A percentile compares a stretch with the other conserved stretches of the same genome.
Conservation (phyloP, 352 stramenopile species). For the Phytophthora tubulina region DNA sequence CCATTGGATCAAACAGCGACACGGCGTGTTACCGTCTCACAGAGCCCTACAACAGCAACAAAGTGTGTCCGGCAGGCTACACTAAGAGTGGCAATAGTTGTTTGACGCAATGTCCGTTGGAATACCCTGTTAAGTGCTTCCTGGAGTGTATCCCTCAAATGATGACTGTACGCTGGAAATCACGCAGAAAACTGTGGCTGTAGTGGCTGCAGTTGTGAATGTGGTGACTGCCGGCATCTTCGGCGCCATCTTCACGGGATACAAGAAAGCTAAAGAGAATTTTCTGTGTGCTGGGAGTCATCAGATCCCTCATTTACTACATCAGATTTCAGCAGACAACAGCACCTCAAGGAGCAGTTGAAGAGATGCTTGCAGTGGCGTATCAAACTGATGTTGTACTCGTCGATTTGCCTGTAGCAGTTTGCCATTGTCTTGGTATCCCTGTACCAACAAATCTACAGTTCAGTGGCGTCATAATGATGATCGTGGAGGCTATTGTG, state of each 20-base stretch:
- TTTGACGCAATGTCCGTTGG: conserved; percentile 51
- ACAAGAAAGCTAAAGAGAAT: conserved; percentile 19
- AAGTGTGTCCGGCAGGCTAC: conserved; percentile 28
- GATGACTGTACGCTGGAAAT: conserved; percentile 55
- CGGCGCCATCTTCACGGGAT: conserved; percentile 17
- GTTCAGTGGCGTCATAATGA: conserved; percentile 15
- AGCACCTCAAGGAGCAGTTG: conserved; percentile 23
- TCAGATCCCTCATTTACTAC: conserved; percentile 40
- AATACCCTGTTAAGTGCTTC: conserved; percentile 66
- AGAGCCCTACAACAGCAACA: conserved; percentile 11
- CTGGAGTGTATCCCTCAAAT: conserved; percentile 73
- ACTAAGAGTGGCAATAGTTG: conserved; percentile 8
- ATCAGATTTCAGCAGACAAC: conserved; percentile 32
- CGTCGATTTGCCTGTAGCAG: conserved; percentile 55
- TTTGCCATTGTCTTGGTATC: conserved; percentile 59
- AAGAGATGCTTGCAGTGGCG: conserved; percentile 23
- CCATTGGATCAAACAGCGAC: conserved; percentile 20
- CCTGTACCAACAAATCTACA: conserved; percentile 27
- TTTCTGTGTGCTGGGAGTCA: conserved; percentile 26
- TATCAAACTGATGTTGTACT: conserved; percentile 55
- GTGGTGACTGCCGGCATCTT: conserved; percentile 45
- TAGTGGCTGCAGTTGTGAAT: conserved; percentile 45
- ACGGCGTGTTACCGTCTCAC: conserved; percentile 31
- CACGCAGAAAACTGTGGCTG: conserved; percentile 36
- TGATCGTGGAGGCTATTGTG: conserved; percentile 34